Evolutionary conservation across 1,284 basidiomycete genomes (phyloP).

Genomic region (Cryptococcus sp.): DNA sequence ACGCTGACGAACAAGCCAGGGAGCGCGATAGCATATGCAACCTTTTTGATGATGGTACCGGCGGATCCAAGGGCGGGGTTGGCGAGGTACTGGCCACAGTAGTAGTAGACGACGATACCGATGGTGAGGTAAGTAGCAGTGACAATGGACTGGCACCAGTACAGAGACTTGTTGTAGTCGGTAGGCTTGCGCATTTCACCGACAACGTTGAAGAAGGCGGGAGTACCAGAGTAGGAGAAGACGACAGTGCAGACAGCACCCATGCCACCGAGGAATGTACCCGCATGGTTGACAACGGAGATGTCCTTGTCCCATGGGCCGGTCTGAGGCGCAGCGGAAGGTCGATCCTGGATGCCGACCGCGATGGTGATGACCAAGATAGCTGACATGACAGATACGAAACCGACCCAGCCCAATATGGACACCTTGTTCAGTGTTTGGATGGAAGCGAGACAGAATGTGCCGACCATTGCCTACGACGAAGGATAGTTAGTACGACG

Average conservation of each 20-base stretch:
- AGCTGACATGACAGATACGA: slow-evolving; percentile 34
- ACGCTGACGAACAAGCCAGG: slow-evolving; percentile 37
- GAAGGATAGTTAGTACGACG: neutral
- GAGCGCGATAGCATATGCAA: slow-evolving; percentile 49
- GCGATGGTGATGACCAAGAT: slow-evolving; percentile 39
- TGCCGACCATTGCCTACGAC: slow-evolving; percentile 21
- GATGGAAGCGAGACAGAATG: slow-evolving; percentile 33
- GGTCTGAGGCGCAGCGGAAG: slow-evolving; percentile 23
- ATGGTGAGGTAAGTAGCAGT: slow-evolving; percentile 41
- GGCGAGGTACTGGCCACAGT: slow-evolving; percentile 40
- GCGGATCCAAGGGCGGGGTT: slow-evolving; percentile 49
- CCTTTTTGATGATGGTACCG: slow-evolving; percentile 47
- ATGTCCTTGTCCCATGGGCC: slow-evolving; percentile 27
- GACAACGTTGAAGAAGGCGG: slow-evolving; percentile 40
- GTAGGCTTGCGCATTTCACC: slow-evolving; percentile 43
- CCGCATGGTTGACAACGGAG: slow-evolving; percentile 18
- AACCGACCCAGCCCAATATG: slow-evolving; percentile 40
- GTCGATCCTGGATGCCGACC: slow-evolving; percentile 42
- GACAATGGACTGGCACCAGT: slow-evolving; percentile 33
- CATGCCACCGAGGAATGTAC: slow-evolving; percentile 33
- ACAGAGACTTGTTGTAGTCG: slow-evolving; percentile 20
- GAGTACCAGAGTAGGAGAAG: slow-evolving; percentile 41
- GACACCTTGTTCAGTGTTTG: slow-evolving; percentile 42
- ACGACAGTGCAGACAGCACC: slow-evolving; percentile 34
- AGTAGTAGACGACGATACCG: slow-evolving; percentile 41